Evolutionary conservation across 345 rosid species (phyloP).

Genomic region (Rhodamnia argentea): DNA sequence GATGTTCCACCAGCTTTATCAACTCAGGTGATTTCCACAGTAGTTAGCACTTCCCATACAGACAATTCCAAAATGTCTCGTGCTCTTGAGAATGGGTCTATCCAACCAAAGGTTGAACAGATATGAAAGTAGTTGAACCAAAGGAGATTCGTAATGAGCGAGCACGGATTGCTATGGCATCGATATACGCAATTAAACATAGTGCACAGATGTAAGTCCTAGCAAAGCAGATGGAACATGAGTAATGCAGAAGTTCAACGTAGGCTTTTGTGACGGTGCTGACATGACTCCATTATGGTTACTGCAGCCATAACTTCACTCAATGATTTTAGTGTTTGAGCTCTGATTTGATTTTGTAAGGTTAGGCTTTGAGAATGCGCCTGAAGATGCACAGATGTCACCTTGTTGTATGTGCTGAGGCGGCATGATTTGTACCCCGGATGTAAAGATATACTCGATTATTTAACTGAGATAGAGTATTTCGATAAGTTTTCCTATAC

Average conservation of each 20-base stretch:
- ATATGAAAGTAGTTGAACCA: not conserved
- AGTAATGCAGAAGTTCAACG: not conserved
- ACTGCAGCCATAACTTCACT: not conserved
- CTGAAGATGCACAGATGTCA: not conserved
- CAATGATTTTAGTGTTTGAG: not conserved
- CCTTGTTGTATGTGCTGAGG: not conserved
- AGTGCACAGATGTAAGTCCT: not conserved
- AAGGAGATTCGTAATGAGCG: not conserved
- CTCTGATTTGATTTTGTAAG: not conserved
- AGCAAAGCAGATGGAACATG: not conserved
- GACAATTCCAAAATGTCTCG: slow-evolving; percentile 24
- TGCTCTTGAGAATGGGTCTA: slow-evolving; percentile 29
- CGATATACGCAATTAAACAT: not conserved
- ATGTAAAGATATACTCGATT: not conserved
- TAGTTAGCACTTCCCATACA: slow-evolving; percentile 8
- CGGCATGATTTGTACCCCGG: not conserved
- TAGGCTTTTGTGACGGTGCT: not conserved
- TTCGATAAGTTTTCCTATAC: not conserved
- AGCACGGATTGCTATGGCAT: not conserved
- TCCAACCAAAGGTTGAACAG: slow-evolving; percentile 25
- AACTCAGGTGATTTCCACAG: slow-evolving; percentile 18
- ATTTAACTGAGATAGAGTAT: not conserved
- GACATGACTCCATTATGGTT: not conserved
- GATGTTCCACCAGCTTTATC: slow-evolving; percentile 18
- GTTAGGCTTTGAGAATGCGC: not conserved